phyloP scores from a whole-genome alignment of 257 asterid genomes.

The Solanum lignicaule region DNA sequence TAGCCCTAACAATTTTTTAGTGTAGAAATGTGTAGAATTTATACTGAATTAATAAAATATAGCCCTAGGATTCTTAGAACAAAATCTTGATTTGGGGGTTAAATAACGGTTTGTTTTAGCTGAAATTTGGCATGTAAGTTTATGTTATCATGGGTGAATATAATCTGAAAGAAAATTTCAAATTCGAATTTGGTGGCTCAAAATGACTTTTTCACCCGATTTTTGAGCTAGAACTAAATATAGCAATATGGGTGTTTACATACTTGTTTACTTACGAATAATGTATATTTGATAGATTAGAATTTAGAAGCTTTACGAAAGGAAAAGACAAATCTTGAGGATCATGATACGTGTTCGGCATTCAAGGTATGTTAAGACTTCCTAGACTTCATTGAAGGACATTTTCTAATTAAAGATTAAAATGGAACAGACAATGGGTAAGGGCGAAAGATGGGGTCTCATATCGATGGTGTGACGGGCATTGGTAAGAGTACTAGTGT shows the following conservation, averaged over 20 bases:
- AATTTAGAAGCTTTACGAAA: not conserved
- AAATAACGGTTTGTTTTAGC: no score
- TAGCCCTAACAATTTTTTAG: no score
- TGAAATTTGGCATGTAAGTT: no score
- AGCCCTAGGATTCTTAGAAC: no score
- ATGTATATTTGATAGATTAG: not conserved
- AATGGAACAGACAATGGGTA: not conserved
- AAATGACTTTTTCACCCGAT: no score
- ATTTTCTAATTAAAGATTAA: not conserved
- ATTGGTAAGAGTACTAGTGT: not conserved
- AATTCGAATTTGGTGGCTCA: no score
- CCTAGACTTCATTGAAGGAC: not conserved
- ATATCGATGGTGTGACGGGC: not conserved
- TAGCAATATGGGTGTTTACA: not conserved
- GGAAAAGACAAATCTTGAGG: not conserved
- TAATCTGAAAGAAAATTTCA: no score
- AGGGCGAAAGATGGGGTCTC: not conserved
- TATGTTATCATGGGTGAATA: no score
- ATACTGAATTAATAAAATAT: no score
- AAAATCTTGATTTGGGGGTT: no score
- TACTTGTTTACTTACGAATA: not conserved
- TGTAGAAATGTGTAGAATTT: no score
- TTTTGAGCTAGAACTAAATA: no score
- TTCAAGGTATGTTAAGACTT: not conserved
- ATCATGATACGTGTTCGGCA: not conserved